Conservation (phyloP, 2,329 filamentous ascomycete species). For the Ceratocystiopsis brevicomis region DNA sequence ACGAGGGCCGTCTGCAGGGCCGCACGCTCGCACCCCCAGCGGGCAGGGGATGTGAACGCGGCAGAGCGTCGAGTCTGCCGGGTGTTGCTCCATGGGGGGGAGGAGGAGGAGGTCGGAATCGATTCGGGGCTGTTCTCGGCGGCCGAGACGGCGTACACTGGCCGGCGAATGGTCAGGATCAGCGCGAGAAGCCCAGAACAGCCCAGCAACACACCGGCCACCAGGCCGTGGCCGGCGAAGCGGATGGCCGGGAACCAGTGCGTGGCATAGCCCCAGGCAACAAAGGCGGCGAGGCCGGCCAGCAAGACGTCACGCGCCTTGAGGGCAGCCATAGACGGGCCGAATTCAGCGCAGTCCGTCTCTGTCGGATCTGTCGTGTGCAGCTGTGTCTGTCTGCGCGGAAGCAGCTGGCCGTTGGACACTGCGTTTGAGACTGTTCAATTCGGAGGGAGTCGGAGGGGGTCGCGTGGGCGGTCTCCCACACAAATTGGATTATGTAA, state of each 20-base stretch:
- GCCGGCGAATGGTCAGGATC: constrained; percentile 15
- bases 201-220: constrained; percentile 44
- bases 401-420: no score
- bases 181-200: constrained; percentile 36
- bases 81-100: not conserved
- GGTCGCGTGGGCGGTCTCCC: no score
- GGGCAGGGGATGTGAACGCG: constrained; percentile 39
- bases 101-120: not conserved
- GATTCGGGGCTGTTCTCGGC: not conserved
- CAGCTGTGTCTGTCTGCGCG: no score
- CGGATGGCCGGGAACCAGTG: constrained; percentile 69
- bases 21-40: constrained; percentile 54
- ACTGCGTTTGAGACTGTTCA: no score
- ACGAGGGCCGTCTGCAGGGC: constrained; percentile 40
- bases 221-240: constrained; percentile 71
- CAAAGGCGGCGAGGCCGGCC: constrained; percentile 49
- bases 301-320: constrained; percentile 49
- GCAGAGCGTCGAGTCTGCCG: not conserved
- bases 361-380: no score
- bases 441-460: no score
- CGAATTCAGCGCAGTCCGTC: no score
- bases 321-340: no score
- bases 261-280: constrained; percentile 75
- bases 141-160: not conserved
- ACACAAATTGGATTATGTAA: no score